Evolutionary conservation across 345 rosid genomes (phyloP).

Genomic region (Eutrema heterophyllum): DNA sequence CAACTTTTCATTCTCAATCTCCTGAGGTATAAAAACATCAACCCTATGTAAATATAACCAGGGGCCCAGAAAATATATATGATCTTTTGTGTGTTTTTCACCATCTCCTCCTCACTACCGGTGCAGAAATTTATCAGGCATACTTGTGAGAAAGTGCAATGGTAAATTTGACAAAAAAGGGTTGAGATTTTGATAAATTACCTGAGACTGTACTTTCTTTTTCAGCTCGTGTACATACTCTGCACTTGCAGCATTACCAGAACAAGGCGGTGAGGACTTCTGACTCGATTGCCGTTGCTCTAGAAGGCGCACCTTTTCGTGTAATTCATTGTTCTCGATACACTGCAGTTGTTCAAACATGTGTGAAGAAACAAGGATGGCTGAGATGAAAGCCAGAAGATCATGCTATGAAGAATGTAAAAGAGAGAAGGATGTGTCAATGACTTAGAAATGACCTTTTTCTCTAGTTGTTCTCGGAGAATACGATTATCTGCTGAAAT

Average conservation of each 20-base stretch:
- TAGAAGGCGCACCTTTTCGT: slow-evolving; percentile 55
- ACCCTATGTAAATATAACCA: background rate
- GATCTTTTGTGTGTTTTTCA: background rate
- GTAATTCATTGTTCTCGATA: slow-evolving; percentile 70
- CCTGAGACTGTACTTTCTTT: slow-evolving; percentile 82
- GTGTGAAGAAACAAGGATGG: slow-evolving; percentile 6
- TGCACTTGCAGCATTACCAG: slow-evolving; percentile 40
- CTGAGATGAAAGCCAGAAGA: background rate
- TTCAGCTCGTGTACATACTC: slow-evolving; percentile 57
- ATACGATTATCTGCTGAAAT: slow-evolving; percentile 96
- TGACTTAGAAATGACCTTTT: slow-evolving; percentile 56
- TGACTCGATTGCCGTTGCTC: slow-evolving; percentile 46
- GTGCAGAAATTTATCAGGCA: background rate
- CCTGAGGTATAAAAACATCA: slow-evolving; percentile 38
- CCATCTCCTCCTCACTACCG: background rate
- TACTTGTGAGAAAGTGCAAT: background rate
- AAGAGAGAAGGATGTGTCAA: background rate
- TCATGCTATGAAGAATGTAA: background rate
- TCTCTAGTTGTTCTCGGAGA: slow-evolving; percentile 93
- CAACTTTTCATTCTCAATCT: slow-evolving; percentile 69
- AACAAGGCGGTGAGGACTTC: slow-evolving; percentile 36
- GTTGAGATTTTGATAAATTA: slow-evolving; percentile 18
- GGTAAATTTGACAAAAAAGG: background rate
- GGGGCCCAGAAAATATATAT: background rate
- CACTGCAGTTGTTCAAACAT: slow-evolving; percentile 42